phyloP scores from a whole-genome alignment of 2,329 filamentous ascomycete species.

The Didymella arachidicola region DNA sequence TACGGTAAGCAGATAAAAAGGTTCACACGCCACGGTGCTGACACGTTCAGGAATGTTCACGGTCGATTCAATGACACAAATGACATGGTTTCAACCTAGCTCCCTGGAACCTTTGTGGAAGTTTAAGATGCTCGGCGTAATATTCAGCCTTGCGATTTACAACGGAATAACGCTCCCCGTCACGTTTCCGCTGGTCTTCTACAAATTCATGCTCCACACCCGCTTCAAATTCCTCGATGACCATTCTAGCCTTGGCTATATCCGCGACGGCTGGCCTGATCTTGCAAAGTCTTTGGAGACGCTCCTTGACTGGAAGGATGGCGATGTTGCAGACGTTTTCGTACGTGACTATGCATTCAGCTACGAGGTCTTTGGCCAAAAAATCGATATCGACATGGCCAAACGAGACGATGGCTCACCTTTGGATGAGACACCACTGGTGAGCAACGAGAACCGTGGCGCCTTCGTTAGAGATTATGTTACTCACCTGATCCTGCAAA shows the following conservation, averaged over 20 bases:
- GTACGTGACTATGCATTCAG: slow-evolving; percentile 88
- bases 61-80: slow-evolving; percentile 75
- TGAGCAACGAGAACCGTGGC: slow-evolving; percentile 80
- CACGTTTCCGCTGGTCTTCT: slow-evolving; percentile 85
- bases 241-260: slow-evolving; percentile 66
- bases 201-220: slow-evolving; percentile 77
- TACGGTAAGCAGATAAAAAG: slow-evolving; percentile 62
- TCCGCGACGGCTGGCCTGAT: slow-evolving; percentile 89
- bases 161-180: slow-evolving; percentile 92
- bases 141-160: slow-evolving; percentile 90
- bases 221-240: slow-evolving; percentile 64
- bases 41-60: slow-evolving; percentile 70
- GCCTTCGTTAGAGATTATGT: slow-evolving; percentile 87
- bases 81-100: slow-evolving; percentile 87
- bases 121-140: slow-evolving; percentile 84
- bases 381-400: slow-evolving; percentile 64
- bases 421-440: slow-evolving; percentile 68
- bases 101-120: slow-evolving; percentile 86
- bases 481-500: slow-evolving; percentile 79
- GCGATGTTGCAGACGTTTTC: slow-evolving; percentile 82
- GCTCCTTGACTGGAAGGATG: slow-evolving; percentile 81
- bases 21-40: slow-evolving; percentile 10
- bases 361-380: slow-evolving; percentile 64
- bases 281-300: slow-evolving; percentile 76
- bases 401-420: background rate